Base-by-base conservation (phyloP, 2,329 filamentous ascomycete species). In the Calonectria pseudoreteaudii region DNA sequence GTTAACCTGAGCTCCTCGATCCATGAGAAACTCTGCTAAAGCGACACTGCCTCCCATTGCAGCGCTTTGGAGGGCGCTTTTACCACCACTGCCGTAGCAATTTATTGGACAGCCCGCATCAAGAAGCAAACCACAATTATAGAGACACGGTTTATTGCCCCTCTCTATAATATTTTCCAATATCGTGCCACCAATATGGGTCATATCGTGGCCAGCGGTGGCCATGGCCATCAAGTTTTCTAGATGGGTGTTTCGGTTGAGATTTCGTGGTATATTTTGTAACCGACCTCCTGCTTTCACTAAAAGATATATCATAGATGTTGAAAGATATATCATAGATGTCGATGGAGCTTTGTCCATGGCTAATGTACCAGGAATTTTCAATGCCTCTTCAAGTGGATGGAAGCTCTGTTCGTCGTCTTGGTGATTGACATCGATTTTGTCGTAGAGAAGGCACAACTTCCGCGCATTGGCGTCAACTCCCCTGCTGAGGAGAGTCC, bases 161-260 rank as follows among this genome's bases (percentile, higher is more conserved):
- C n/a, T n/a, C n/a, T n/a, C n/a, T n/a, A n/a, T n/a, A n/a, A n/a
- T n/a, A n/a, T 20, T n/a, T n/a, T 56, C 52, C 6, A 56, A 36
- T 5, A 36, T 13, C 1, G 44, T 23, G 18, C 11, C n/a, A 20
- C 52, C 52, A n/a, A 58, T 34, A 16, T n/a, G 20, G 8, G 52
- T n/a, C 52, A 58, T n/a, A 8, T 58, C 52, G 20, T 58, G 30
- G 18, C 52, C 52, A 7, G 30, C 30, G n/a, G 13, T 4, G 30
- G 31, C 9, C 30, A 58, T 20, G 3, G 26, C 14, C 16, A 56
- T 18, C 18, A 56, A 16, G 7, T 8, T 3, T 20, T 4, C 9
- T 1, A 6, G 5, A 10, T 53, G 1, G 13, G 2, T 31, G 10
- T 4, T 11, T 20, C 13, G 1, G 3, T 3, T 5, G 10, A 53